A percentile compares a stretch with the other conserved stretches of the same genome.
Evolutionary conservation across 768 basidiomycete species (phyloP).

Genomic region (Astraeus odoratus): DNA sequence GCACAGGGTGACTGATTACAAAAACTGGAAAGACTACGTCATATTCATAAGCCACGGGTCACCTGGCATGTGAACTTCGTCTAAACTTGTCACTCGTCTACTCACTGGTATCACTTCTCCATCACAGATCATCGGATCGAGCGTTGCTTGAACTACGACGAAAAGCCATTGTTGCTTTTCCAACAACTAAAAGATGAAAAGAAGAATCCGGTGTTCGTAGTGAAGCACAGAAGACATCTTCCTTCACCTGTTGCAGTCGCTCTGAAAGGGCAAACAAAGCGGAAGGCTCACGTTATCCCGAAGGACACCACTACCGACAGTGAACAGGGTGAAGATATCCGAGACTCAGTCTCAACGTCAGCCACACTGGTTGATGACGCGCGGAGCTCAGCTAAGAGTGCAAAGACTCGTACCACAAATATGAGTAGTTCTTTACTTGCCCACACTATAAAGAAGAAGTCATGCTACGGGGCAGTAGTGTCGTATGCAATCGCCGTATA

Average conservation of each 20-base stretch:
- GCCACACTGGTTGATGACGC: conserved; percentile 29
- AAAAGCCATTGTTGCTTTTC: conserved; percentile 94
- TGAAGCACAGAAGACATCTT: conserved; percentile 90
- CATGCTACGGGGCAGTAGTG: conserved; percentile 42
- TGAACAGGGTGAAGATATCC: no score
- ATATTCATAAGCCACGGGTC: conserved; percentile 99
- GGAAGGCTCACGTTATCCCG: conserved; percentile 53
- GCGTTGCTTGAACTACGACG: conserved; percentile 93
- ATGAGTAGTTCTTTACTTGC: conserved; percentile 25
- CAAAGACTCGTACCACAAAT: conserved; percentile 13
- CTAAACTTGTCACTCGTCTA: not conserved
- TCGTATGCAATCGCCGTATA: conserved; percentile 98
- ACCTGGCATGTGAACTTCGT: conserved; percentile 50
- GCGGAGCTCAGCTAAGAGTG: conserved; percentile 21
- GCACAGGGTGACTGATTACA: conserved; percentile 80
- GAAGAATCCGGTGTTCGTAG: conserved; percentile 99
- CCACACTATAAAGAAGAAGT: conserved; percentile 34
- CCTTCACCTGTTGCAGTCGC: conserved; percentile 95
- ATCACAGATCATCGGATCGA: conserved; percentile 67
- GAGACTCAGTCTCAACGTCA: conserved; percentile 28
- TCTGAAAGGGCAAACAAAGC: conserved; percentile 87
- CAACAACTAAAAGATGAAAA: conserved; percentile 95
- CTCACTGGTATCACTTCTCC: not conserved
- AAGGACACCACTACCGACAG: no score
- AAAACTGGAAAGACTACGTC: conserved; percentile 98